Evolutionary conservation across 768 basidiomycete species (phyloP).

Genomic region (Serpula lacrymans): DNA sequence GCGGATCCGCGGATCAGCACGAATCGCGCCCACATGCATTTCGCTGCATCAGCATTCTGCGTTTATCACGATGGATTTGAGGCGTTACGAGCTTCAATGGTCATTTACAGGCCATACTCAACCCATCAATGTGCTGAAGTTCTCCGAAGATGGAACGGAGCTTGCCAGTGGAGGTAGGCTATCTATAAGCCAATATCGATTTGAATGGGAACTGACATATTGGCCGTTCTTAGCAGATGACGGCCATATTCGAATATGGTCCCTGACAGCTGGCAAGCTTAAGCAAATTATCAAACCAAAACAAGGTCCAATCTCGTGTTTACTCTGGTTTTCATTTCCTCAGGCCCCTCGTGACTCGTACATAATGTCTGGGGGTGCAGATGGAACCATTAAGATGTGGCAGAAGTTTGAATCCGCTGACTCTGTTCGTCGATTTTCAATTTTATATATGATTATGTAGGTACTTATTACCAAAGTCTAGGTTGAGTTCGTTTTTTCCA

Average conservation of each 20-base stretch:
- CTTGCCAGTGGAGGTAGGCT: constrained; percentile 3
- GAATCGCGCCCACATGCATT: too few relatives aligned
- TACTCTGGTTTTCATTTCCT: constrained; percentile 1
- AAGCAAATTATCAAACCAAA: background rate
- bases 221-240: too few relatives aligned
- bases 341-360: background rate
- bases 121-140: constrained; percentile 2
- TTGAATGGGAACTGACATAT: background rate
- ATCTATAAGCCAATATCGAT: background rate
- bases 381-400: constrained; percentile 5
- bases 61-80: too few relatives aligned
- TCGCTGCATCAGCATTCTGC: too few relatives aligned
- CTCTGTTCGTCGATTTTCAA: too few relatives aligned
- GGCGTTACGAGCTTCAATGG: constrained; percentile 3
- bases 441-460: too few relatives aligned
- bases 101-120: background rate
- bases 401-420: constrained; percentile 1
- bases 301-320: background rate
- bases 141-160: constrained; percentile 1
- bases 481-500: too few relatives aligned
- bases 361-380: background rate
- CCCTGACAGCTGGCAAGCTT: background rate
- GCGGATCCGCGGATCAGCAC: too few relatives aligned
- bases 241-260: constrained; percentile 3
- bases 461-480: too few relatives aligned